These are phyloP conservation scores for Rubus idaeus DNA, from an alignment of 306 rosid genomes.

Conservation along the genomic window DNA sequence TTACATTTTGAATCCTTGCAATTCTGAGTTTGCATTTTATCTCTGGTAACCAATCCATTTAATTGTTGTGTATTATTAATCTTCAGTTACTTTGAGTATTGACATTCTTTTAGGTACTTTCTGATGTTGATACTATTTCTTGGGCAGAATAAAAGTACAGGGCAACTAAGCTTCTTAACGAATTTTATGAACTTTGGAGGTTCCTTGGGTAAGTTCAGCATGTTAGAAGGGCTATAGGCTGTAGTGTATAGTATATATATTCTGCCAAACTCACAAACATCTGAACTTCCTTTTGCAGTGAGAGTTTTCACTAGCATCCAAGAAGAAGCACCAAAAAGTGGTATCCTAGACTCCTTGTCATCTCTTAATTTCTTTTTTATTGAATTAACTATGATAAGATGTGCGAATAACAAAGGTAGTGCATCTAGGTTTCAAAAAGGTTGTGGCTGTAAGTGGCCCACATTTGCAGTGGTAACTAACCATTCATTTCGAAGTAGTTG, in stretches of 20 bases:
- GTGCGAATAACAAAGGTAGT: neutral
- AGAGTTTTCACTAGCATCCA: conserved; percentile 93
- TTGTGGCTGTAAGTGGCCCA: neutral
- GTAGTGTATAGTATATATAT: conserved; percentile 9
- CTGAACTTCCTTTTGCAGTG: conserved; percentile 52
- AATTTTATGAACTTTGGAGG: conserved; percentile 87
- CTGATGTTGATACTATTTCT: conserved; percentile 29
- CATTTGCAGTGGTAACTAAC: neutral
- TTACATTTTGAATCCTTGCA: neutral
- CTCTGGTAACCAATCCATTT: neutral
- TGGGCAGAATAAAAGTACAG: conserved; percentile 88
- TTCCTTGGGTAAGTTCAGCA: conserved; percentile 67
- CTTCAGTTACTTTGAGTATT: conserved; percentile 16
- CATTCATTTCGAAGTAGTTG: neutral
- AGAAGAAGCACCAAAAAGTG: conserved; percentile 80
- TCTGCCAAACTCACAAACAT: conserved; percentile 14
- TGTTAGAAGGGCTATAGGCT: conserved; percentile 19
- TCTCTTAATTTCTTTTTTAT: conserved; percentile 11
- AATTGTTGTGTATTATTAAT: neutral
- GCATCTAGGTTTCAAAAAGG: conserved; percentile 1
- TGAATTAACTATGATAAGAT: neutral
- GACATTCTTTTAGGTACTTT: conserved; percentile 25
- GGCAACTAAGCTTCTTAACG: conserved; percentile 98
- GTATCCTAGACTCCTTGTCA: conserved; percentile 52
- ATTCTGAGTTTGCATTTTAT: neutral